Base-by-base conservation (phyloP, 306 rosid species). In the Cicer yamashitae region DNA sequence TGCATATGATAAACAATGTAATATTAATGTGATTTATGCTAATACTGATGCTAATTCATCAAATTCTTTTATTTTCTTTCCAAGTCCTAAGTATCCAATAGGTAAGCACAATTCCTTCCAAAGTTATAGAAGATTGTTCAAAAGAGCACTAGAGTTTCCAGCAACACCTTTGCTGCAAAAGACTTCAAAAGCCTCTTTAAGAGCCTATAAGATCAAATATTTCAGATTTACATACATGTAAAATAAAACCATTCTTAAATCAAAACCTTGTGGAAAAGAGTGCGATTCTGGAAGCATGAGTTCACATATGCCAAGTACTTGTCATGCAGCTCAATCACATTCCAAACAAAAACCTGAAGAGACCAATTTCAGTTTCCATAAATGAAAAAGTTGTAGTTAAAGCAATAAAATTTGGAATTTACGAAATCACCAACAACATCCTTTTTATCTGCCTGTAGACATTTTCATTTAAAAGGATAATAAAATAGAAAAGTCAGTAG, bases 111-210 rank as follows among this genome's bases (percentile, higher is more conserved):
- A 30, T 30, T 30, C 37, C 37, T 30, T 30, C 37, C 6, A 30
- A 30, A 3, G 37, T 30, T 30, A 30, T 30, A 30, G 37, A 30
- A 30, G 37, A 30, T 30, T 30, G 37, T 30, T 30, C 6, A 30
- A 30, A 30, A 30, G 37, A 6, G 98, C 98, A 70, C 93, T 94
- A 18, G 98, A 88, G 80, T 90, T 88, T 53, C 94, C 96, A 74
- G 88, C 84, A 77, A 94, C 96, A 65, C 87, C 76, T 85, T 94
- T 94, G 86, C 90, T 91, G 82, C 98, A 91, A 45, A 94, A 90
- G 51, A 90, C 87, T 87, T 91, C 98, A 87, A 94, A 94, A 76
- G 97, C 97, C 83, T 90, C 97, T 81, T 90, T 94, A 63, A 91
- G 87, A 44, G 97, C 97, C 98, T 94, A 71, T 54, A 79, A 6